Conservation (phyloP, 108 stramenopile species). For the Asterionellopsis glacialis region DNA sequence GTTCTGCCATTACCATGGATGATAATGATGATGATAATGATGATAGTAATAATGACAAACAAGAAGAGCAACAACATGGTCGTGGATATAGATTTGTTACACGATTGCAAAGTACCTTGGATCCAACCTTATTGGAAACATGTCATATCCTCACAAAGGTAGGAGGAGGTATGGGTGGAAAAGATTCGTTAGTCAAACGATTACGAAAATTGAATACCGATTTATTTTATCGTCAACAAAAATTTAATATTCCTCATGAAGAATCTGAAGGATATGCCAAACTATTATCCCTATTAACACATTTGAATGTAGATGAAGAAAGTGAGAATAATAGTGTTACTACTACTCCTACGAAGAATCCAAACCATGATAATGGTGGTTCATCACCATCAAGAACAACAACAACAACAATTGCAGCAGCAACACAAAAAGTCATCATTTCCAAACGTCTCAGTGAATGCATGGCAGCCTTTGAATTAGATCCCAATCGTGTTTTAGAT, state of each 20-base stretch:
- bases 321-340: neutral
- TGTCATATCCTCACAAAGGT: neutral
- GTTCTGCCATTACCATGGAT: too few relatives aligned
- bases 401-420: conserved; percentile 1
- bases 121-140: neutral
- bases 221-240: conserved; percentile 85
- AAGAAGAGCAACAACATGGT: too few relatives aligned
- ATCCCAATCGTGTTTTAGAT: conserved; percentile 93
- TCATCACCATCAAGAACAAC: neutral
- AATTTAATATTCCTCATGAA: conserved; percentile 91
- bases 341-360: too few relatives aligned
- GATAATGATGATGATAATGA: too few relatives aligned
- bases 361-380: too few relatives aligned
- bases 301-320: neutral
- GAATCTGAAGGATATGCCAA: conserved; percentile 94
- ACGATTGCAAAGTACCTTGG: neutral
- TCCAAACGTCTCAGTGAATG: conserved; percentile 16
- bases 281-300: conserved; percentile 29
- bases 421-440: neutral
- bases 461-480: conserved; percentile 92
- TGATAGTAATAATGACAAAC: too few relatives aligned
- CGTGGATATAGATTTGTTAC: too few relatives aligned
- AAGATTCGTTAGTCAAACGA: conserved; percentile 31
- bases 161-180: neutral
- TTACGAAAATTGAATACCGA: conserved; percentile 80